phyloP scores from a whole-genome alignment of 176 grass and related monocot genomes.

The Poa pratensis region DNA sequence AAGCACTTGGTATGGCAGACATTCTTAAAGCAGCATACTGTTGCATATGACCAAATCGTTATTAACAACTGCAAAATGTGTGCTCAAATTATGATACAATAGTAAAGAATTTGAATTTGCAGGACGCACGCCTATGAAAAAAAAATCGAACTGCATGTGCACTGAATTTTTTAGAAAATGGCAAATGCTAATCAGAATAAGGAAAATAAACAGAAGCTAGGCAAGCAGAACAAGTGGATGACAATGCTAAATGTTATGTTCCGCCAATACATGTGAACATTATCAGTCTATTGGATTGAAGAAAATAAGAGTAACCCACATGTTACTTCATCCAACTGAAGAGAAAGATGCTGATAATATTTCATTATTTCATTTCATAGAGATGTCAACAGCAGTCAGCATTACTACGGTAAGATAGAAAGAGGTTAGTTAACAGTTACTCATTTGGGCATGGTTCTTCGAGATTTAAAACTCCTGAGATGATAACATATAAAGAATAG shows the following conservation, averaged over 20 bases:
- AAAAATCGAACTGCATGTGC: not conserved
- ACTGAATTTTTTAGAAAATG: conserved; percentile 17
- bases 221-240: conserved; percentile 5
- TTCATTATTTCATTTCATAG: conserved; percentile 7
- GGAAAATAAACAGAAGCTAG: conserved; percentile 16
- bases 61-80: not conserved
- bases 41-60: not conserved
- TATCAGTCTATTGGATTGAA: not conserved
- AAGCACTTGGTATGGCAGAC: not conserved
- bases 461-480: conserved; percentile 7
- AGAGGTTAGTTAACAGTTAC: not conserved
- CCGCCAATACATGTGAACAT: not conserved
- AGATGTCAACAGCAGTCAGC: not conserved
- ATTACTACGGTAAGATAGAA: conserved; percentile 5
- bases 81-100: not conserved
- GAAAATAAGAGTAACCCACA: not conserved
- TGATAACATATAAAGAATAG: conserved; percentile 28
- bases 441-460: conserved; percentile 8
- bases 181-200: not conserved
- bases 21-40: not conserved
- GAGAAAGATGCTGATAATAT: not conserved
- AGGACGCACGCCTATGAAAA: not conserved
- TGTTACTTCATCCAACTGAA: not conserved
- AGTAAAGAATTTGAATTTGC: not conserved
- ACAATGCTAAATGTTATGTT: conserved; percentile 21